Percentiles rank a stretch among this genome's conserved stretches.
Conservation (phyloP, 306 rosid species). For the Cucurbita moschata region DNA sequence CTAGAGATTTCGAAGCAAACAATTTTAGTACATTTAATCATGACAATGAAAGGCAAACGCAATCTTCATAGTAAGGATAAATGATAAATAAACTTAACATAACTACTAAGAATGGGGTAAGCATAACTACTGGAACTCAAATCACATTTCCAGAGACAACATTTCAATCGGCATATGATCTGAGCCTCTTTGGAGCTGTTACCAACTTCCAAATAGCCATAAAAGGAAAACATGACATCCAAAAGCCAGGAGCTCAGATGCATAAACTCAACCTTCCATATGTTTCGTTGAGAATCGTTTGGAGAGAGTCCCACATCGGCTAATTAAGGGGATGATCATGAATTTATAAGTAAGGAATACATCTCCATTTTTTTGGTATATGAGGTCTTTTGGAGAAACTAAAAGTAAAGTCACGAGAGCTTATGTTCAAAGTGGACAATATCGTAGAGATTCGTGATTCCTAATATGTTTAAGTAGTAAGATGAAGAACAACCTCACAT, state of each 20-base stretch:
- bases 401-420: too few relatives aligned
- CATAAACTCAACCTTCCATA: neutral
- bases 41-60: neutral
- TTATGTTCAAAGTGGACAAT: too few relatives aligned
- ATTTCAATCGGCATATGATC: neutral
- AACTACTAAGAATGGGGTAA: neutral
- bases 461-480: too few relatives aligned
- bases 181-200: neutral
- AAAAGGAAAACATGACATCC: neutral
- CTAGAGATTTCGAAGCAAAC: slow-evolving; percentile 17
- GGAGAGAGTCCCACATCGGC: too few relatives aligned
- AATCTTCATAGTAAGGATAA: neutral
- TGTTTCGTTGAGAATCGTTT: neutral
- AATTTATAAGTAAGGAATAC: too few relatives aligned
- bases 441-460: too few relatives aligned
- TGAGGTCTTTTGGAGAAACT: too few relatives aligned
- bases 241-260: neutral
- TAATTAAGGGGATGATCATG: too few relatives aligned
- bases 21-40: neutral
- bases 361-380: too few relatives aligned
- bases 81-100: neutral
- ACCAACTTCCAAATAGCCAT: neutral
- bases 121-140: neutral
- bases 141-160: neutral
- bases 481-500: slow-evolving; percentile 57